Conservation (phyloP, 2,329 filamentous ascomycete species). For the Pestalotiopsis sp. region DNA sequence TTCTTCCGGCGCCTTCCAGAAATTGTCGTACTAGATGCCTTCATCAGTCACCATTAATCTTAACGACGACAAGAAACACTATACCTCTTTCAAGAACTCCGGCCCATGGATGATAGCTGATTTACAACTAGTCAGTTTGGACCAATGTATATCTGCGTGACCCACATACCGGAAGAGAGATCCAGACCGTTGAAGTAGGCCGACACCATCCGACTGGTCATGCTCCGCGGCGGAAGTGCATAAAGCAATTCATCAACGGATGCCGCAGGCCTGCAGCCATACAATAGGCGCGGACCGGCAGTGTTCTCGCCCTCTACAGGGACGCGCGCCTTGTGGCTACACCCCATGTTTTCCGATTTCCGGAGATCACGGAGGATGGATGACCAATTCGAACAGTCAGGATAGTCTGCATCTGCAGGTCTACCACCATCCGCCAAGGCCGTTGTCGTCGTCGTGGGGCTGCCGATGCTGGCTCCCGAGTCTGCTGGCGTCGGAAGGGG, state of each 20-base stretch:
- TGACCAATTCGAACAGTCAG: constrained; percentile 5
- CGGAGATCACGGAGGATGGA: constrained; percentile 7
- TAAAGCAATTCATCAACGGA: constrained; percentile 35
- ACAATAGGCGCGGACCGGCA: constrained; percentile 28
- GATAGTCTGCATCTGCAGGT: background rate
- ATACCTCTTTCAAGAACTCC: constrained; percentile 33
- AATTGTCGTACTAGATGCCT: constrained; percentile 41
- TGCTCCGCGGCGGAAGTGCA: constrained; percentile 33
- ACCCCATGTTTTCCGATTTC: background rate
- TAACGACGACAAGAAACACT: background rate
- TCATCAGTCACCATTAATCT: background rate
- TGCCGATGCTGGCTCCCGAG: background rate
- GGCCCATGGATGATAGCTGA: constrained; percentile 25
- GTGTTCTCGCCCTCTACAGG: background rate
- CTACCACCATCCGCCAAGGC: background rate
- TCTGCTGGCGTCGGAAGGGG: background rate
- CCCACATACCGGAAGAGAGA: constrained; percentile 26
- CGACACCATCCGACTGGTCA: constrained; percentile 39
- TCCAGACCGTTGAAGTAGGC: constrained; percentile 40
- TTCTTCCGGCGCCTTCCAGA: constrained; percentile 42
- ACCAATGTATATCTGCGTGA: too few relatives aligned
- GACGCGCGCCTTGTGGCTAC: background rate
- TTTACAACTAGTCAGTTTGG: background rate
- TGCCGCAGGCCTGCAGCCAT: constrained; percentile 27
- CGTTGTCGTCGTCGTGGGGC: background rate